Base-by-base conservation (phyloP, 305 asterid species). In the Nicotiana rustica region DNA sequence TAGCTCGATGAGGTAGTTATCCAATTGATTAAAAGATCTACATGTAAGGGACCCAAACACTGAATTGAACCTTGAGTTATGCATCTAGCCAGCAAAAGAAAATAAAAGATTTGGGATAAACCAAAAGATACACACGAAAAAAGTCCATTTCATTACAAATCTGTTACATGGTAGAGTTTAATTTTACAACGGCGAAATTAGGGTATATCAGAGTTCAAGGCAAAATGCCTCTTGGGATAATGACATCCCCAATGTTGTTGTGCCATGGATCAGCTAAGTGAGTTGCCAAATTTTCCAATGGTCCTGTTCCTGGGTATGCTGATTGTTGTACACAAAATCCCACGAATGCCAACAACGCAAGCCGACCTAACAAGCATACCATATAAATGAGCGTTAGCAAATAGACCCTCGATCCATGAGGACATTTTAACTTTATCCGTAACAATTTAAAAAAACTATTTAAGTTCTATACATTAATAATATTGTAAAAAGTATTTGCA, bases 261-360 rank as follows among this genome's bases (percentile, higher is more conserved):
- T 94, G 97, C 97, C 98, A 93, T 64, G 97, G 97, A 68, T 93
- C 97, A 18, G 96, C 93, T 92, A 95, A 89, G 88, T 94, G 97
- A 68, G 89, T 82, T 12, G 98, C 98, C 90, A 94, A 88, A 88
- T 94, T 94, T 91, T 96, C 98, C 93, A 96, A 80, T 3, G 99
- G 98, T 35, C 99, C 99, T 18, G 97, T 96, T 38, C 98, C 98
- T 3, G 97, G 97, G 35, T 91, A 92, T 8, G 99, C 98, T 8
- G 95, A 88, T 82, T 96, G 98, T 77, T 94, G 98, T 10, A 94
- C 95, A 18, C 90, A 87, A 77, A 96, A 94, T 83, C 98, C 97
- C 83, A 93, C 99, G 35, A 91, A 92, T 0, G 98, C 99, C 90
- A 93, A 84, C 87, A 95, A 29, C 0, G 98, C 99, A 31, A 95